These are phyloP conservation scores for Carex sylvatica DNA, from an alignment of 202 grass and related monocot genomes.

Conservation along the genomic window DNA sequence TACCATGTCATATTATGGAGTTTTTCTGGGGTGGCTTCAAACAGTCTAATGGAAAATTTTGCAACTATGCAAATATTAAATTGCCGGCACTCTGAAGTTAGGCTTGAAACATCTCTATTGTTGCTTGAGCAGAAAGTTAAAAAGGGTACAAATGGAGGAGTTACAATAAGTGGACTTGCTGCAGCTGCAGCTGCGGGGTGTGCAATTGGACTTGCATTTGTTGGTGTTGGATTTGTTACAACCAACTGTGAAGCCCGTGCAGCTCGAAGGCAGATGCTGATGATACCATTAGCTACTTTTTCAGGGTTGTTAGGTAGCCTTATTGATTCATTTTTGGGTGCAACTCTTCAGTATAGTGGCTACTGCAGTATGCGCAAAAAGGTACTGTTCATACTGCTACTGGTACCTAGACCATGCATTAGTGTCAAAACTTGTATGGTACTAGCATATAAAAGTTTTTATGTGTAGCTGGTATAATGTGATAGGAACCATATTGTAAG, in stretches of 20 bases:
- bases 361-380: constrained; percentile 73
- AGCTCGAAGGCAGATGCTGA: constrained; percentile 58
- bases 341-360: constrained; percentile 86
- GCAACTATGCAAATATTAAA: not conserved
- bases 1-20: not conserved
- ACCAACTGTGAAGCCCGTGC: constrained; percentile 49
- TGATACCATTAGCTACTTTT: constrained; percentile 74
- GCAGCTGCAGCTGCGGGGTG: constrained; percentile 77
- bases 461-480: not conserved
- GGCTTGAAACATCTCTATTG: constrained; percentile 11
- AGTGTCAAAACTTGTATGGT: not conserved
- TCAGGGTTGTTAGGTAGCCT: constrained; percentile 79
- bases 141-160: constrained; percentile 86
- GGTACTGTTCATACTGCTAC: constrained; percentile 30
- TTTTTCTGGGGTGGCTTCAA: not conserved
- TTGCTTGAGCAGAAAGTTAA: constrained; percentile 52
- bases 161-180: constrained; percentile 59
- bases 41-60: not conserved
- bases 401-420: not conserved
- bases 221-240: constrained; percentile 65
- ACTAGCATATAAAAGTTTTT: constrained; percentile 9
- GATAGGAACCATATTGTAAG: not conserved
- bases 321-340: constrained; percentile 80
- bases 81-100: not conserved
- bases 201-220: constrained; percentile 74